A percentile compares a stretch with the other conserved stretches of the same genome.
phyloP scores from a whole-genome alignment of 768 basidiomycete genomes.

The Suillus plorans region DNA sequence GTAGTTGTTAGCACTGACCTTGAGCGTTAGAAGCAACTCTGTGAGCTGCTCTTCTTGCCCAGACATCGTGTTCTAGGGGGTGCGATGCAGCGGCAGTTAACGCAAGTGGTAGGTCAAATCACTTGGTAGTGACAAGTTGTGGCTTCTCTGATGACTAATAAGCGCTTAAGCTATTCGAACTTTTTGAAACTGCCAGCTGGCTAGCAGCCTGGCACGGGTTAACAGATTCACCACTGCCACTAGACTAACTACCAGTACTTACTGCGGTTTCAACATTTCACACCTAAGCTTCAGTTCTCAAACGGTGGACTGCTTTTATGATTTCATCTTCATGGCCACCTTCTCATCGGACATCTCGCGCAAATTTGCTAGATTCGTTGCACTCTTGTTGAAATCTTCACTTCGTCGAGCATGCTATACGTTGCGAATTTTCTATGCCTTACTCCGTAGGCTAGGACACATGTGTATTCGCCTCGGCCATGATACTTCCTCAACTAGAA shows the following conservation, averaged over 20 bases:
- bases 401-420: background rate
- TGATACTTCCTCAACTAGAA: background rate
- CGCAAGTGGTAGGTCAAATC: background rate
- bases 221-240: too few relatives aligned
- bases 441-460: background rate
- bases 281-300: background rate
- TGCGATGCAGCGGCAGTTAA: background rate
- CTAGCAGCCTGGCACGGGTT: background rate
- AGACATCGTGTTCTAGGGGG: conserved; percentile 39
- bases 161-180: background rate
- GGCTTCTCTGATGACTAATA: background rate
- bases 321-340: background rate
- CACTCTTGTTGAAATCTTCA: background rate
- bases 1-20: conserved; percentile 35
- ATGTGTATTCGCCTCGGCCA: background rate
- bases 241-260: background rate
- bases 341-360: background rate
- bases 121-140: background rate
- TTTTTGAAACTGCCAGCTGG: background rate
- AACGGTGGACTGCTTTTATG: background rate
- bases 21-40: conserved; percentile 74
- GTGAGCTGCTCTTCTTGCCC: conserved; percentile 65
- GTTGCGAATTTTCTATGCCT: background rate
- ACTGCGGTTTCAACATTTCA: background rate
- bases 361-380: background rate